These are phyloP conservation scores for Fimicolochytrium jonesii DNA, from an alignment of 192 early-diverging fungal species.

Conservation along the genomic window DNA sequence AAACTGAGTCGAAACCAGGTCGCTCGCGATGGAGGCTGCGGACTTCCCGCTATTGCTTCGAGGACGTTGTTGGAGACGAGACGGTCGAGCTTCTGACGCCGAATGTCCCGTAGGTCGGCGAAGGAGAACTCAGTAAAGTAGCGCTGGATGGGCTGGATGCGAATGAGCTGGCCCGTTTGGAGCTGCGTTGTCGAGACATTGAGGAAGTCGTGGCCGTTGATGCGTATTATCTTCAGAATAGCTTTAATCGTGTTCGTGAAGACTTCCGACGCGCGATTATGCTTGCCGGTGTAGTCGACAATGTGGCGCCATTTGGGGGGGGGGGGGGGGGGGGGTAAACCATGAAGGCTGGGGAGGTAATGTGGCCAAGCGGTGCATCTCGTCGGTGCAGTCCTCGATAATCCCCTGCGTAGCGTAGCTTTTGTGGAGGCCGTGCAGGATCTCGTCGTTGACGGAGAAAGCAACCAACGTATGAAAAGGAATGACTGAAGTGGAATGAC, in stretches of 20 bases:
- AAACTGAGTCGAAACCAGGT: not conserved
- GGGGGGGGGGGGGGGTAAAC: not conserved
- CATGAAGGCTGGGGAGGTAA: not conserved
- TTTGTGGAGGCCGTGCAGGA: not conserved
- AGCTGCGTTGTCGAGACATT: not conserved
- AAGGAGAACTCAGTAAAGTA: not conserved
- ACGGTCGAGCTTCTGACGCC: not conserved
- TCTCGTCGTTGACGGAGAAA: not conserved
- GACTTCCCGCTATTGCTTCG: not conserved
- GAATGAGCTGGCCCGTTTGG: not conserved
- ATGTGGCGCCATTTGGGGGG: not conserved
- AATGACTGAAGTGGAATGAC: no score
- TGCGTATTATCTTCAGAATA: not conserved
- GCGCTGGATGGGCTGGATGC: not conserved
- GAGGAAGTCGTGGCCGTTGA: not conserved
- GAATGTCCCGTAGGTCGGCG: not conserved
- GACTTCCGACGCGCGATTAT: not conserved
- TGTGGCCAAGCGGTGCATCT: not conserved
- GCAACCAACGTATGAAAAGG: no score
- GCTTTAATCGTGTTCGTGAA: not conserved
- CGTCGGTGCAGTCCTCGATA: not conserved
- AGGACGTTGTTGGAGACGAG: not conserved
- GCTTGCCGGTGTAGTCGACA: not conserved
- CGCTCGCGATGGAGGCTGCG: not conserved
- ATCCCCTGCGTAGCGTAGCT: not conserved